Conservation (phyloP, 352 stramenopile species). For the Globisporangium paroecandrum region DNA sequence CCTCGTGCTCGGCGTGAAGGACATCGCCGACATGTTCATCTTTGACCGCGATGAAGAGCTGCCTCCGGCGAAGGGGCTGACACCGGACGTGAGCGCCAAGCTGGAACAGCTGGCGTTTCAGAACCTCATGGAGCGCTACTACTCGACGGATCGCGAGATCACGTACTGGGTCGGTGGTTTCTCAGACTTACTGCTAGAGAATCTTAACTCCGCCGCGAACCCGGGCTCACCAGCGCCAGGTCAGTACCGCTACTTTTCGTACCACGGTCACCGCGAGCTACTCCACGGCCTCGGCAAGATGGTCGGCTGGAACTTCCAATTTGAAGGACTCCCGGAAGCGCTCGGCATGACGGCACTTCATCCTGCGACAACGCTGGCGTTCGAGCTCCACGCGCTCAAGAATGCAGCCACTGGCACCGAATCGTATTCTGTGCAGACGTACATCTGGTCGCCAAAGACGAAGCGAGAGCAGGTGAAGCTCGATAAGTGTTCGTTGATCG, state of each 20-base stretch:
- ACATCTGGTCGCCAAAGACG: slow-evolving; percentile 72
- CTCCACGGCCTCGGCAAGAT: slow-evolving; percentile 77
- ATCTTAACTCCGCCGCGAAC: slow-evolving; percentile 50
- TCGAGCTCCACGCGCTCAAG: slow-evolving; percentile 57
- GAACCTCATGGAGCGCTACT: slow-evolving; percentile 86
- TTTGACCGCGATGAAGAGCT: slow-evolving; percentile 73
- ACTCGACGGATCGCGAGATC: slow-evolving; percentile 68
- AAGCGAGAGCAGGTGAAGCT: slow-evolving; percentile 65
- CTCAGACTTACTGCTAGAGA: slow-evolving; percentile 57
- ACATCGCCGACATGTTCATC: slow-evolving; percentile 81
- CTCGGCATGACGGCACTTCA: slow-evolving; percentile 66
- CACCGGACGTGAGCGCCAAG: slow-evolving; percentile 40
- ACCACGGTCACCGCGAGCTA: slow-evolving; percentile 78
- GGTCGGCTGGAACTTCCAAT: slow-evolving; percentile 74
- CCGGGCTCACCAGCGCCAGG: slow-evolving; percentile 37
- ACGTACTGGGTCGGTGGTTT: slow-evolving; percentile 86
- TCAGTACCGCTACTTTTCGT: slow-evolving; percentile 78
- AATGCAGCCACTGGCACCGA: slow-evolving; percentile 24
- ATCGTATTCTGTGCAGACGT: slow-evolving; percentile 68
- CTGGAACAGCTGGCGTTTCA: slow-evolving; percentile 73
- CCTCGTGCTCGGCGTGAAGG: slow-evolving; percentile 72
- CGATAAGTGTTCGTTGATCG: slow-evolving; percentile 66
- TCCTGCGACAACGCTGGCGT: slow-evolving; percentile 78
- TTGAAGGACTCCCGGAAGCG: slow-evolving; percentile 58
- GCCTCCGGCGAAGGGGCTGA: slow-evolving; percentile 49